Percentiles rank a stretch among this genome's conserved stretches.
These are phyloP conservation scores for Cyclotella sp. DNA, from an alignment of 108 stramenopile species.

Conservation along the genomic window DNA sequence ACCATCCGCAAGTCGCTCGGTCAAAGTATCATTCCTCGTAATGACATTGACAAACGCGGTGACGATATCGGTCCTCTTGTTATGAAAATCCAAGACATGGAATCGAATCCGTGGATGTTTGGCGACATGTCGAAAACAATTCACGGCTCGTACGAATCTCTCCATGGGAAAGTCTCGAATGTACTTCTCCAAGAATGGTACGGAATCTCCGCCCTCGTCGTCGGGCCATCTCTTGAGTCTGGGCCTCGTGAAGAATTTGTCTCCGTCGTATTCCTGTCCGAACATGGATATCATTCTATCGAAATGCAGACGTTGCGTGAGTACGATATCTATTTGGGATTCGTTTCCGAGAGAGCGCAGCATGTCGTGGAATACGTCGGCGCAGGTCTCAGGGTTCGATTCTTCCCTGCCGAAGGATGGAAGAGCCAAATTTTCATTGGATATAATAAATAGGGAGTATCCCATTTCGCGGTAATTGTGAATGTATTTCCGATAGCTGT, in stretches of 20 bases:
- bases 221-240: background rate
- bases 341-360: background rate
- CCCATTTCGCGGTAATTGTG: slow-evolving; percentile 6
- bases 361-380: background rate
- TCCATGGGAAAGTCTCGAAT: background rate
- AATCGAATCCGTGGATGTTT: background rate
- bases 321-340: slow-evolving; percentile 8
- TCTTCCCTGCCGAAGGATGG: background rate
- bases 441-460: background rate
- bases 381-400: background rate
- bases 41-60: slow-evolving; percentile 5
- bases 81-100: slow-evolving; percentile 13
- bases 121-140: slow-evolving; percentile 9
- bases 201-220: background rate
- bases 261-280: slow-evolving; percentile 6
- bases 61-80: background rate
- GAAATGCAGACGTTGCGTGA: slow-evolving; percentile 10
- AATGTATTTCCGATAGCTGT: slow-evolving; percentile 9
- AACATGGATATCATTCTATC: slow-evolving; percentile 20
- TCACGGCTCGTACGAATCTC: background rate
- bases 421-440: slow-evolving; percentile 17
- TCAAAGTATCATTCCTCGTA: slow-evolving; percentile 8
- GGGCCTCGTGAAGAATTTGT: slow-evolving; percentile 7
- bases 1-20: background rate
- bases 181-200: slow-evolving; percentile 6